Evolutionary conservation across 768 basidiomycete genomes (phyloP).

Genomic region (Boletus rex-veris): DNA sequence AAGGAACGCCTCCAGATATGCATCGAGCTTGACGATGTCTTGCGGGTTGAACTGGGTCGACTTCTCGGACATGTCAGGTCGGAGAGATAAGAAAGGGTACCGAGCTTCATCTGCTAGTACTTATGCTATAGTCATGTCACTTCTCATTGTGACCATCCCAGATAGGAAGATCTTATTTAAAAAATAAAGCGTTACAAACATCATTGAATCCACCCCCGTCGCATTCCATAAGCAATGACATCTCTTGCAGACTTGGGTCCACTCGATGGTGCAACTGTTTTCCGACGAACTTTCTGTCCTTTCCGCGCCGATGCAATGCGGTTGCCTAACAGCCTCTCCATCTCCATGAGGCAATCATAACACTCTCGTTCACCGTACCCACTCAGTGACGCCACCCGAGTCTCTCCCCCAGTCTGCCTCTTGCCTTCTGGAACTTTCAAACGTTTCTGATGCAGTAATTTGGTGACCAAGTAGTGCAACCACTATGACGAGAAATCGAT

Average conservation of each 20-base stretch:
- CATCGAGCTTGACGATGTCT: constrained; percentile 60
- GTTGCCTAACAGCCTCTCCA: constrained; percentile 55
- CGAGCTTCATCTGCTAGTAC: constrained; percentile 1
- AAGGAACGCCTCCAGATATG: constrained; percentile 71
- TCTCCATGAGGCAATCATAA: constrained; percentile 63
- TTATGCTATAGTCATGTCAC: background rate
- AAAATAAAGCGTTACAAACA: no score
- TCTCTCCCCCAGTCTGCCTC: constrained; percentile 27
- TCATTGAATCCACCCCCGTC: constrained; percentile 57
- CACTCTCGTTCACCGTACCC: constrained; percentile 65
- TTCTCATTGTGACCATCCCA: background rate
- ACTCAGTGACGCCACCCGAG: constrained; percentile 18
- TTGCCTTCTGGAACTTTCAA: constrained; percentile 54
- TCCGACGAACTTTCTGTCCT: constrained; percentile 34
- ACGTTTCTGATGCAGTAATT: constrained; percentile 68
- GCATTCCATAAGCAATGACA: constrained; percentile 57
- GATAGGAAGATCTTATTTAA: constrained; percentile 9
- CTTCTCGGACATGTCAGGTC: constrained; percentile 40
- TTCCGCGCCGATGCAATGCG: constrained; percentile 41
- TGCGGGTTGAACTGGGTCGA: constrained; percentile 48
- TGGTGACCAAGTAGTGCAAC: constrained; percentile 79
- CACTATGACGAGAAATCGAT: constrained; percentile 54
- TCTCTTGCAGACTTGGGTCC: constrained; percentile 48
- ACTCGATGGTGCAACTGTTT: constrained; percentile 24
- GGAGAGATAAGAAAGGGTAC: constrained; percentile 2